Conservation (phyloP, 257 asterid genomes). For the Jacaranda mimosifolia region DNA sequence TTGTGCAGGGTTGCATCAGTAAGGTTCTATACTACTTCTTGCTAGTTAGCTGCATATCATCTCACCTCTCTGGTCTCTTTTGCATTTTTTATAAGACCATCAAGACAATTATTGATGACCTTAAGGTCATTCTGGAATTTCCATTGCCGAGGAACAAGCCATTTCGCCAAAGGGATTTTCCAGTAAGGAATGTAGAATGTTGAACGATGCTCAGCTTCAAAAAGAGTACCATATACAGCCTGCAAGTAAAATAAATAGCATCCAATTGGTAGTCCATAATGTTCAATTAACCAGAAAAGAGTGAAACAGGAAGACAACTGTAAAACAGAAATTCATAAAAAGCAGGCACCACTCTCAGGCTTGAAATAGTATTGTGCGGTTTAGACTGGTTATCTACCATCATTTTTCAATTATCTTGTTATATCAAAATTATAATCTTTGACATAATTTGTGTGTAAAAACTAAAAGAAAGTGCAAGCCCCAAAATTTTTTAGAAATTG, state of each 20-base stretch:
- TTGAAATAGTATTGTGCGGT: too few species aligned
- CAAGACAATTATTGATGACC: conserved; percentile 90
- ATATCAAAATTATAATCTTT: too few species aligned
- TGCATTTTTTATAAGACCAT: conserved; percentile 85
- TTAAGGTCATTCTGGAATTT: conserved; percentile 91
- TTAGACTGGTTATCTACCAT: too few species aligned
- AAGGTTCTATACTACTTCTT: background rate
- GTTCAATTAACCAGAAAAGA: too few species aligned
- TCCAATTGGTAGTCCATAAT: background rate
- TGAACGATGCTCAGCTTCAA: conserved; percentile 99
- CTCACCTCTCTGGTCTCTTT: conserved; percentile 95
- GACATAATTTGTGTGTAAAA: too few species aligned
- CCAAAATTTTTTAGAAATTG: too few species aligned
- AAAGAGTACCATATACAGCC: conserved; percentile 98
- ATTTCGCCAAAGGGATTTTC: conserved; percentile 87
- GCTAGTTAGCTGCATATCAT: conserved; percentile 29
- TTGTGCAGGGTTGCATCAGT: too few species aligned
- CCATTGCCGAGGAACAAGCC: conserved; percentile 91
- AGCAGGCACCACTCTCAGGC: background rate
- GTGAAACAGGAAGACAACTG: background rate
- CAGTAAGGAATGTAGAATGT: conserved; percentile 97
- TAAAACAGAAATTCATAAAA: background rate
- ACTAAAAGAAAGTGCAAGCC: too few species aligned
- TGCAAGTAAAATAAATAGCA: conserved; percentile 36
- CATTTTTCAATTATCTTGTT: too few species aligned